A percentile compares a stretch with the other conserved stretches of the same genome.
Conservation (phyloP, 192 early-diverging fungal species). For the Gryganskiella cystojenkinii region DNA sequence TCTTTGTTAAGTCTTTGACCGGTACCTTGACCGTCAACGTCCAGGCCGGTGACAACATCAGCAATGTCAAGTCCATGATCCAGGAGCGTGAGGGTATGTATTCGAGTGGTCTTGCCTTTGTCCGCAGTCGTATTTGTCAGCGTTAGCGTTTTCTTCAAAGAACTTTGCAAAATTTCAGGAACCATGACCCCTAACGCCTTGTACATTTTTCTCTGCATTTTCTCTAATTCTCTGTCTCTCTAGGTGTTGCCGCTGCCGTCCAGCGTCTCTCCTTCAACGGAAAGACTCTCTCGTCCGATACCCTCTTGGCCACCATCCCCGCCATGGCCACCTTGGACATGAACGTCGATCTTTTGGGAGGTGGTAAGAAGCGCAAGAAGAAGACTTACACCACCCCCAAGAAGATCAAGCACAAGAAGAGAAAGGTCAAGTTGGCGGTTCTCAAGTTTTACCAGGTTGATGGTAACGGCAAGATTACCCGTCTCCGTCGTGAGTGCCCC, state of each 20-base stretch:
- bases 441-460: slow-evolving; percentile 99
- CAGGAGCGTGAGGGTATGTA: slow-evolving; percentile 61
- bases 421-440: slow-evolving; percentile 99
- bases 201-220: neutral
- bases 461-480: slow-evolving; percentile 95
- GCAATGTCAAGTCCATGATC: slow-evolving; percentile 66
- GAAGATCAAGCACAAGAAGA: slow-evolving; percentile 99
- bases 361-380: slow-evolving; percentile 99
- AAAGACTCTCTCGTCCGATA: slow-evolving; percentile 49
- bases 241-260: slow-evolving; percentile 25
- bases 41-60: slow-evolving; percentile 56
- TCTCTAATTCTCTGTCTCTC: too few relatives aligned
- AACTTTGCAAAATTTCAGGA: too few relatives aligned
- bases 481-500: slow-evolving; percentile 99
- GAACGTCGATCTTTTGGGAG: slow-evolving; percentile 72
- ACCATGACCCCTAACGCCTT: neutral
- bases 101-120: too few relatives aligned
- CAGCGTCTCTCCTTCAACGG: slow-evolving; percentile 67
- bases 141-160: too few relatives aligned
- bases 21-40: slow-evolving; percentile 70
- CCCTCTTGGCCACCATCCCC: slow-evolving; percentile 36
- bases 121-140: too few relatives aligned
- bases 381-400: slow-evolving; percentile 99
- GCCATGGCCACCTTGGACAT: slow-evolving; percentile 57
- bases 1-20: slow-evolving; percentile 72